A percentile compares a stretch with the other conserved stretches of the same genome.
phyloP scores from a whole-genome alignment of 1,139 yeast genomes.

The Diutina siamensis region DNA sequence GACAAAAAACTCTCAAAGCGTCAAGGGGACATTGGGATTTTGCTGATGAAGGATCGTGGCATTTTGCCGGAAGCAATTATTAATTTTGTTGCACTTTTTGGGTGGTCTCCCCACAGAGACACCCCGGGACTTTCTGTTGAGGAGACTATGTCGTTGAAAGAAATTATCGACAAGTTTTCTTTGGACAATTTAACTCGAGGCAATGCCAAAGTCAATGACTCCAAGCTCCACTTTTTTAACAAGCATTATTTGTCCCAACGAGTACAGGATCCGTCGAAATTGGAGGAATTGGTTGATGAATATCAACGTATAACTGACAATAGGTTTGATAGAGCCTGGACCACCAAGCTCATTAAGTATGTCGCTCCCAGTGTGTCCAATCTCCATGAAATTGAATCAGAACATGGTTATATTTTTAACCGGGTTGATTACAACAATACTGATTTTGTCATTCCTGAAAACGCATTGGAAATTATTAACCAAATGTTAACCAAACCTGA shows the following conservation, averaged over 20 bases:
- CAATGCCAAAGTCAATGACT: constrained; percentile 79
- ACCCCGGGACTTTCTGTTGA: constrained; percentile 36
- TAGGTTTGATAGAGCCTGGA: constrained; percentile 13
- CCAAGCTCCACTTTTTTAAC: constrained; percentile 66
- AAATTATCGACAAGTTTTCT: constrained; percentile 39
- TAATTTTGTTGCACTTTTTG: constrained; percentile 82
- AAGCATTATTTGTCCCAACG: constrained; percentile 43
- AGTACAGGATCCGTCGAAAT: constrained; percentile 21
- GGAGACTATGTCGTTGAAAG: constrained; percentile 49
- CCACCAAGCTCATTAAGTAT: constrained; percentile 16
- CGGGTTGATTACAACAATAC: constrained; percentile 20
- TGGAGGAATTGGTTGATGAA: constrained; percentile 22
- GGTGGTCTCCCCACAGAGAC: constrained; percentile 78
- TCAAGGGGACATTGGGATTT: constrained; percentile 67
- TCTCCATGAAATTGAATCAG: constrained; percentile 33
- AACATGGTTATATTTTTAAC: constrained; percentile 40
- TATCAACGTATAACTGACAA: constrained; percentile 14
- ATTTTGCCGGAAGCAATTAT: constrained; percentile 77
- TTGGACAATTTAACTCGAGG: constrained; percentile 77
- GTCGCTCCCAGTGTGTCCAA: constrained; percentile 33
- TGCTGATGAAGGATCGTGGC: constrained; percentile 47
- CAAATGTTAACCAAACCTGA: neutral
- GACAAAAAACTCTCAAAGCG: constrained; percentile 85
- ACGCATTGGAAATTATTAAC: constrained; percentile 9
- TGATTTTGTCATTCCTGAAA: constrained; percentile 9